Conservation (phyloP, 2,329 filamentous ascomycete genomes). For the Thelonectria blattea region DNA sequence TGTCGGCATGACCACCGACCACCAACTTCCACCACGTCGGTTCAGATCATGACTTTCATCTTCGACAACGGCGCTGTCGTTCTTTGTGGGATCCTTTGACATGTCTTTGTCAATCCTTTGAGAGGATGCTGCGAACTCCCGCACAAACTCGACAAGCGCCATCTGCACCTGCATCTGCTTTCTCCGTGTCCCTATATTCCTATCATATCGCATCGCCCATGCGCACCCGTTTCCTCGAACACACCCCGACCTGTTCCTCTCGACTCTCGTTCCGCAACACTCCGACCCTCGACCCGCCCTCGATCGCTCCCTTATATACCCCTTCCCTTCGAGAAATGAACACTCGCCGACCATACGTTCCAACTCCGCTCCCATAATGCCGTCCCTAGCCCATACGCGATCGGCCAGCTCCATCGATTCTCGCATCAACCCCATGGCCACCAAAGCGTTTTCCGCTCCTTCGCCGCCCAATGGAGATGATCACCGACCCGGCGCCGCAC, state of each 20-base stretch:
- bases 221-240: slow-evolving; percentile 3
- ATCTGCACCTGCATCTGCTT: no score
- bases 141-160: slow-evolving; percentile 17
- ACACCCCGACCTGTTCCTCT: neutral
- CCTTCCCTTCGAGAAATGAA: slow-evolving; percentile 21
- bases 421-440: slow-evolving; percentile 41
- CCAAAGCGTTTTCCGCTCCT: slow-evolving; percentile 40
- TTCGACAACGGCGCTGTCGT: slow-evolving; percentile 10
- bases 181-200: slow-evolving; percentile 19
- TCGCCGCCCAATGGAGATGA: slow-evolving; percentile 39
- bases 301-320: slow-evolving; percentile 2
- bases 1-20: slow-evolving; percentile 23
- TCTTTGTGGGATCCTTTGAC: slow-evolving; percentile 23
- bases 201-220: slow-evolving; percentile 16
- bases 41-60: slow-evolving; percentile 21
- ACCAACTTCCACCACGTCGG: slow-evolving; percentile 24
- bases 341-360: slow-evolving; percentile 14
- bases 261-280: slow-evolving; percentile 2
- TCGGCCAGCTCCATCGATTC: slow-evolving; percentile 36
- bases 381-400: slow-evolving; percentile 37
- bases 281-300: slow-evolving; percentile 4
- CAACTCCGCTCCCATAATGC: slow-evolving; percentile 28
- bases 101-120: slow-evolving; percentile 7
- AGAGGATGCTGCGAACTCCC: slow-evolving; percentile 27
- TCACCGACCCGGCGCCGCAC: slow-evolving; percentile 37